These are phyloP conservation scores for Aspergillus nomiae DNA, from an alignment of 2,329 filamentous ascomycete species.

Conservation along the genomic window DNA sequence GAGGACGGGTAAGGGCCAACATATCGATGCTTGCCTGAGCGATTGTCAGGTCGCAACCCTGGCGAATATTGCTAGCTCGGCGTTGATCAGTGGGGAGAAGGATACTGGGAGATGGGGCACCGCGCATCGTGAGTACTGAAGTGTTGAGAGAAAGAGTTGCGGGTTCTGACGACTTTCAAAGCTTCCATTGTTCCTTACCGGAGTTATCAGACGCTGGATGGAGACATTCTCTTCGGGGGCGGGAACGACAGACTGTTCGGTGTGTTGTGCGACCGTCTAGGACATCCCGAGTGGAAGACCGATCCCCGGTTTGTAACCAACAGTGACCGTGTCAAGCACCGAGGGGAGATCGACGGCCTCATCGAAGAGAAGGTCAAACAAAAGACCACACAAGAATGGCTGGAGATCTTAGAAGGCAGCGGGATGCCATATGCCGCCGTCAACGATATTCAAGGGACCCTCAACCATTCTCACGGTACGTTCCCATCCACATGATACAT, in stretches of 20 bases:
- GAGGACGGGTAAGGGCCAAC: constrained; percentile 78
- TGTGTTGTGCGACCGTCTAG: constrained; percentile 59
- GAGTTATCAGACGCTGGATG: constrained; percentile 69
- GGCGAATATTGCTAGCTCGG: constrained; percentile 93
- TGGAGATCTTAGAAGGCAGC: constrained; percentile 80
- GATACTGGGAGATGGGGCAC: constrained; percentile 94
- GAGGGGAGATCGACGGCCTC: constrained; percentile 72
- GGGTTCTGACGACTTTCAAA: constrained; percentile 42
- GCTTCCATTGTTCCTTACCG: constrained; percentile 97
- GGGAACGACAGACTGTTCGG: constrained; percentile 66
- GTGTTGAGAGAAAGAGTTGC: neutral
- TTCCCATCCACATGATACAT: constrained; percentile 7
- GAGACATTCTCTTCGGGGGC: constrained; percentile 65
- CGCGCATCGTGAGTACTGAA: constrained; percentile 72
- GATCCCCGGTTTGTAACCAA: constrained; percentile 63
- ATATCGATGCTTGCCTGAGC: constrained; percentile 87
- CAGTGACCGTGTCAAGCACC: constrained; percentile 63
- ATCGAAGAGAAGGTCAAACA: constrained; percentile 75
- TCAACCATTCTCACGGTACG: constrained; percentile 81
- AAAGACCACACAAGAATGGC: constrained; percentile 85
- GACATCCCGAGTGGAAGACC: constrained; percentile 59
- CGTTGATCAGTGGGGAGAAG: constrained; percentile 80
- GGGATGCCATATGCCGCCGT: constrained; percentile 94
- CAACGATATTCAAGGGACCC: constrained; percentile 83
- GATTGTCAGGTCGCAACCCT: constrained; percentile 95